A percentile compares a stretch with the other conserved stretches of the same genome.
phyloP scores from a whole-genome alignment of 2,329 filamentous ascomycete genomes.

The Didymella segeticola region DNA sequence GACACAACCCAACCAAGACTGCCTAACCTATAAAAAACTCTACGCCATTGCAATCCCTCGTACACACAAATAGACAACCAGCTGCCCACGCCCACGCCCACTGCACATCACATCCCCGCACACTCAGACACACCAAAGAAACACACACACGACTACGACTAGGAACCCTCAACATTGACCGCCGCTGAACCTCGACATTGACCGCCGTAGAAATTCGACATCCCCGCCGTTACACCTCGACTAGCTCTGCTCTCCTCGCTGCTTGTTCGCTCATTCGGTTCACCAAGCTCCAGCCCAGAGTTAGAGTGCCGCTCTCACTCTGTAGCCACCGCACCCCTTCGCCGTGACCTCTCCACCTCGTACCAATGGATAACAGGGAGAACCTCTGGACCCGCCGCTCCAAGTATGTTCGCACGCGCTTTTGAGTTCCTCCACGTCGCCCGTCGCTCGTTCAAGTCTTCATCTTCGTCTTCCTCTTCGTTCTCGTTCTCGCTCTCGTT shows the following conservation, averaged over 20 bases:
- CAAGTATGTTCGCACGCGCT: constrained; percentile 65
- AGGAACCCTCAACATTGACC: no score
- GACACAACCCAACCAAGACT: no score
- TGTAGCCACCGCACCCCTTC: constrained; percentile 13
- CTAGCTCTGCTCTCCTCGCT: constrained; percentile 28
- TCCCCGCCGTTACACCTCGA: constrained; percentile 20
- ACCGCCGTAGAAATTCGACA: constrained; percentile 1
- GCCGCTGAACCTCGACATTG: neutral
- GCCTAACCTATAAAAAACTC: no score
- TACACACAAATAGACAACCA: no score
- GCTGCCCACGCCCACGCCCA: constrained; percentile 29
- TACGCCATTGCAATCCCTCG: no score
- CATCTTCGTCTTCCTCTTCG: no score
- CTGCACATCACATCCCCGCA: constrained; percentile 15
- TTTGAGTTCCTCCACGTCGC: constrained; percentile 24
- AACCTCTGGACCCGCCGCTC: constrained; percentile 79
- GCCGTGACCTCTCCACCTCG: constrained; percentile 12
- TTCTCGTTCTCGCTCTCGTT: no score
- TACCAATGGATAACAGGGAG: constrained; percentile 52
- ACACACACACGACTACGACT: no score
- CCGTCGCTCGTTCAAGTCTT: no score
- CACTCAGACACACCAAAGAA: no score
- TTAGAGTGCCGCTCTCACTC: constrained; percentile 21
- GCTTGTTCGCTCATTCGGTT: constrained; percentile 47
- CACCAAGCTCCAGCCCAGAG: constrained; percentile 43